Percentiles rank a stretch among this genome's conserved stretches.
Conservation (phyloP, 441 rosid genomes). For the Mallotus repandus region DNA sequence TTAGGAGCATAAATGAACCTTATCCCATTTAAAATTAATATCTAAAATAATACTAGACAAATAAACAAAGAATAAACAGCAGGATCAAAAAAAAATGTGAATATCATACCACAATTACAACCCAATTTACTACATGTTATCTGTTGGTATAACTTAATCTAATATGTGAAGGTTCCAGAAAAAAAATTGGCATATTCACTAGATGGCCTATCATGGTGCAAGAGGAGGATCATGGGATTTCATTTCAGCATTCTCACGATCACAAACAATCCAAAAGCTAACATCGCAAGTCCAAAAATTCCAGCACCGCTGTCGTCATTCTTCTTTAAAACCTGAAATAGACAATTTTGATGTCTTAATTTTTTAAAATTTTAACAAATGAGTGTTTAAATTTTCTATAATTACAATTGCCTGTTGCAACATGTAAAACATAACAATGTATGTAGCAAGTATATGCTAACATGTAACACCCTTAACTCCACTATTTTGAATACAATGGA, state of each 20-base stretch:
- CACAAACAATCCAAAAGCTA: slow-evolving; percentile 76
- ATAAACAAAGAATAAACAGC: slow-evolving; percentile 5
- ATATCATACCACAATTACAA: slow-evolving; percentile 22
- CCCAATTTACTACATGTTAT: slow-evolving; percentile 15
- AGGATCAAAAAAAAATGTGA: slow-evolving; percentile 22
- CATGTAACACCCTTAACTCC: too few relatives aligned
- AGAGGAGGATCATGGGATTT: slow-evolving; percentile 60
- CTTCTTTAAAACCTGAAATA: slow-evolving; percentile 51
- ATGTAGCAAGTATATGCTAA: too few relatives aligned
- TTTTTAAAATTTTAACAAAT: too few relatives aligned
- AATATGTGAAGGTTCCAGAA: slow-evolving; percentile 18
- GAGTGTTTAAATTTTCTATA: too few relatives aligned
- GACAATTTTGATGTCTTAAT: too few relatives aligned
- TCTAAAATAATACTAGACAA: slow-evolving; percentile 10
- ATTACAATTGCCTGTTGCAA: too few relatives aligned
- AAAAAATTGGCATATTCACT: slow-evolving; percentile 24
- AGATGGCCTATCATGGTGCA: slow-evolving; percentile 24
- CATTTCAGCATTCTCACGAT: slow-evolving; percentile 74
- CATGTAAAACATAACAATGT: too few relatives aligned
- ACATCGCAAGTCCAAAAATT: slow-evolving; percentile 74
- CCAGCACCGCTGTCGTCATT: slow-evolving; percentile 62
- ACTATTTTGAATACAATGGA: too few relatives aligned
- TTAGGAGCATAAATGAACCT: too few relatives aligned
- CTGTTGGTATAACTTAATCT: slow-evolving; percentile 13
- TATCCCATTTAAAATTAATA: too few relatives aligned